phyloP scores from a whole-genome alignment of 148 eudicot genomes.

The Rhododendron mucronatum region DNA sequence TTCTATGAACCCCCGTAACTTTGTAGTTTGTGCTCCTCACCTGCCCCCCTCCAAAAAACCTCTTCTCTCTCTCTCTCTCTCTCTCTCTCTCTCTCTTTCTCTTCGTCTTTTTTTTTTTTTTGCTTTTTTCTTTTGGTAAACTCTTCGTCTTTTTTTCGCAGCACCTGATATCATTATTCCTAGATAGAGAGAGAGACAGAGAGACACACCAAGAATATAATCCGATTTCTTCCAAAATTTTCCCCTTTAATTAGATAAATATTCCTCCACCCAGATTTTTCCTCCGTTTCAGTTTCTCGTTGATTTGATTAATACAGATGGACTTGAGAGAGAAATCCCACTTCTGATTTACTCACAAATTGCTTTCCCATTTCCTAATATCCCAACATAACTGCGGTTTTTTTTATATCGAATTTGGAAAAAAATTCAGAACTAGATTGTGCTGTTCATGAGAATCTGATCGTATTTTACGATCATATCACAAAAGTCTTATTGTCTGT shows the following conservation, averaged over 20 bases:
- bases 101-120: background rate
- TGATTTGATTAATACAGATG: background rate
- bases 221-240: slow-evolving; percentile 9
- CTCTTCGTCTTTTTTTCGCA: background rate
- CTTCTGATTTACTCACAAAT: background rate
- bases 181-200: slow-evolving; percentile 24
- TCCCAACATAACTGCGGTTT: background rate
- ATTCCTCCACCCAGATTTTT: background rate
- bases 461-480: slow-evolving; percentile 7
- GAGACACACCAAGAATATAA: background rate
- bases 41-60: slow-evolving; percentile 7
- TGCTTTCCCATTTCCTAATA: background rate
- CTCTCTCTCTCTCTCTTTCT: slow-evolving; percentile 2
- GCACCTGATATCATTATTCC: slow-evolving; percentile 11
- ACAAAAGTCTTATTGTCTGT: background rate
- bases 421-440: background rate
- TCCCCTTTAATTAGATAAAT: slow-evolving; percentile 8
- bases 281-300: background rate
- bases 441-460: slow-evolving; percentile 1
- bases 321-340: slow-evolving; percentile 10
- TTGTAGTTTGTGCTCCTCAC: slow-evolving; percentile 17
- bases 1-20: slow-evolving; percentile 10
- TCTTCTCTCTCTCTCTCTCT: background rate
- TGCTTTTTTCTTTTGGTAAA: too few relatives aligned
- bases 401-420: background rate